Conservation (phyloP, 257 asterid species). For the Coffea eugenioides region DNA sequence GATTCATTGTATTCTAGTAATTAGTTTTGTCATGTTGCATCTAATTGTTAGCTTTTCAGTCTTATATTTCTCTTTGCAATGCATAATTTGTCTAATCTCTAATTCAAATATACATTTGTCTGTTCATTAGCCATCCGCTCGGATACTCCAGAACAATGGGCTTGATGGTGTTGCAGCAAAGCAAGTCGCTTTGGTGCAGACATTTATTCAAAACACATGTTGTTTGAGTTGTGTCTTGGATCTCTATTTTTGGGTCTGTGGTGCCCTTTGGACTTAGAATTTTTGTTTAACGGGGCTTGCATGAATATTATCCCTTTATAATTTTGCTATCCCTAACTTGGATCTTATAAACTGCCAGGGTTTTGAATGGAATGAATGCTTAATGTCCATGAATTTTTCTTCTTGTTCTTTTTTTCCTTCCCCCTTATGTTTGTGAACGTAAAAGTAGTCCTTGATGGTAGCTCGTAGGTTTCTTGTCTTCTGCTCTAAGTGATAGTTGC, state of each 20-base stretch:
- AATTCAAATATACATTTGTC: background rate
- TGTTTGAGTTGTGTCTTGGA: background rate
- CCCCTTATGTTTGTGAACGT: background rate
- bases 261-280: constrained; percentile 14
- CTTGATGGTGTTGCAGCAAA: background rate
- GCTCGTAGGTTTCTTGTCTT: background rate
- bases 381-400: background rate
- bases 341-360: background rate
- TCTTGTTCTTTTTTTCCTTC: no score
- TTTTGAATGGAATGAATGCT: background rate
- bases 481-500: background rate
- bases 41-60: background rate
- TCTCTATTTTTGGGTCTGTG: background rate
- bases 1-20: background rate
- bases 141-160: constrained; percentile 34
- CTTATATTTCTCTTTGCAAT: background rate
- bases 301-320: constrained; percentile 10
- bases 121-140: constrained; percentile 36
- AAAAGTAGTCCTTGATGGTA: background rate
- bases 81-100: background rate
- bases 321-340: background rate
- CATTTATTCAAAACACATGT: background rate
- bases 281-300: constrained; percentile 9
- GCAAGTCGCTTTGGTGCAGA: constrained; percentile 6
- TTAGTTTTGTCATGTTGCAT: background rate